A percentile compares a stretch with the other conserved stretches of the same genome.
Evolutionary conservation across 169 alveolate genomes (phyloP).

Genomic region (Fabrea salina): DNA sequence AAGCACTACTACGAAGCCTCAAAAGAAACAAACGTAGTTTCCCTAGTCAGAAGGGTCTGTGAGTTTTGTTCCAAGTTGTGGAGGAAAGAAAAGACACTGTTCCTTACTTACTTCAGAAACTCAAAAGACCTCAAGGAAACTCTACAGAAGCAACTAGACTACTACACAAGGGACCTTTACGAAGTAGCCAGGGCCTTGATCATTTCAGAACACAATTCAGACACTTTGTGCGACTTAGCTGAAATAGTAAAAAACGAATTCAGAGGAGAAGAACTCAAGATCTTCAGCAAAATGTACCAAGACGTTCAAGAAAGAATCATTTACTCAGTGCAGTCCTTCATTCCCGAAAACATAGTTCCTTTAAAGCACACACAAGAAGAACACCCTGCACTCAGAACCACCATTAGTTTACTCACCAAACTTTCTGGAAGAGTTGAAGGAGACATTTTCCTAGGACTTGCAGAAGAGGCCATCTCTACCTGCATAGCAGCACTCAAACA

Average conservation of each 20-base stretch:
- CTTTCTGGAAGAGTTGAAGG: not conserved
- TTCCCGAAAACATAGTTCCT: not conserved
- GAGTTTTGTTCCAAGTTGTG: not conserved
- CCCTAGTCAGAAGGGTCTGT: not conserved
- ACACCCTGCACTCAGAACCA: constrained; percentile 21
- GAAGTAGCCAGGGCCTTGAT: not conserved
- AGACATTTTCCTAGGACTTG: not conserved
- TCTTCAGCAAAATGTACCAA: not conserved
- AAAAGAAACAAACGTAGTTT: not conserved
- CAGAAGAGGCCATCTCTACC: not conserved
- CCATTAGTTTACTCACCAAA: not conserved
- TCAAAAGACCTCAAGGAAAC: not conserved
- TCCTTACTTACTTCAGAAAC: not conserved
- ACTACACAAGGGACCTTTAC: not conserved
- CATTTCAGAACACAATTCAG: not conserved
- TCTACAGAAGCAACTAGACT: not conserved
- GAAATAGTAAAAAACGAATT: not conserved
- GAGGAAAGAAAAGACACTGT: constrained; percentile 6
- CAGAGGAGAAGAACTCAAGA: not conserved
- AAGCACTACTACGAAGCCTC: not conserved
- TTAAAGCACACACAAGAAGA: not conserved
- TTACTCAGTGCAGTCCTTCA: not conserved
- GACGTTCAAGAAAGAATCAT: constrained; percentile 25
- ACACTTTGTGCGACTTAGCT: not conserved
- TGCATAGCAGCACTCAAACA: not conserved